phyloP scores from a whole-genome alignment of 495 filamentous ascomycete genomes.

The Xylaria palmicola region DNA sequence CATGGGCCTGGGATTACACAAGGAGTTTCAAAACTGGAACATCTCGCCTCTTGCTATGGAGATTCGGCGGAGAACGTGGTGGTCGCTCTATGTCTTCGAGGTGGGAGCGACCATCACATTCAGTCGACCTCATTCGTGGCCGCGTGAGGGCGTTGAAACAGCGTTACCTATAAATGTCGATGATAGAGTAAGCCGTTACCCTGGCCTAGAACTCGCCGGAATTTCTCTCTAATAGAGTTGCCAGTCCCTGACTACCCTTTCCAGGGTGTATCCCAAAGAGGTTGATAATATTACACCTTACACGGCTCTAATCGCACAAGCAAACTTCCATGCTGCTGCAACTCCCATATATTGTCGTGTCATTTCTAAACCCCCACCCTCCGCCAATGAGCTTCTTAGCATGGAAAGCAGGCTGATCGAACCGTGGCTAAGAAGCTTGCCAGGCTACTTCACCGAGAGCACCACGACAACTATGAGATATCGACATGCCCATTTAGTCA shows the following conservation, averaged over 20 bases:
- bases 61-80: constrained; percentile 30
- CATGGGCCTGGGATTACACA: constrained; percentile 55
- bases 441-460: constrained; percentile 45
- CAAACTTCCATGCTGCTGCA: constrained; percentile 49
- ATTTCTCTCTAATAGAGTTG: background rate
- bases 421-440: constrained; percentile 47
- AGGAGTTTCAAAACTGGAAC: constrained; percentile 55
- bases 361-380: constrained; percentile 50
- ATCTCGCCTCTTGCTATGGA: constrained; percentile 47
- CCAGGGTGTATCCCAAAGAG: constrained; percentile 44
- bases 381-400: constrained; percentile 46
- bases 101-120: constrained; percentile 32
- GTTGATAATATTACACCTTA: constrained; percentile 48
- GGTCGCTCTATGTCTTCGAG: constrained; percentile 29
- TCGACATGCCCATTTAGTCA: constrained; percentile 38
- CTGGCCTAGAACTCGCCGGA: background rate
- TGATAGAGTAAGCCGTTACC: constrained; percentile 31
- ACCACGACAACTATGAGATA: constrained; percentile 34
- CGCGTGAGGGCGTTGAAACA: constrained; percentile 49
- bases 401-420: constrained; percentile 48
- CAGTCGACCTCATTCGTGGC: constrained; percentile 41
- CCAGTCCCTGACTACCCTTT: constrained; percentile 39
- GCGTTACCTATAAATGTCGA: constrained; percentile 51
- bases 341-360: constrained; percentile 52
- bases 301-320: constrained; percentile 49